These are phyloP conservation scores for Apocynum venetum DNA, from an alignment of 257 asterid species.

Conservation along the genomic window DNA sequence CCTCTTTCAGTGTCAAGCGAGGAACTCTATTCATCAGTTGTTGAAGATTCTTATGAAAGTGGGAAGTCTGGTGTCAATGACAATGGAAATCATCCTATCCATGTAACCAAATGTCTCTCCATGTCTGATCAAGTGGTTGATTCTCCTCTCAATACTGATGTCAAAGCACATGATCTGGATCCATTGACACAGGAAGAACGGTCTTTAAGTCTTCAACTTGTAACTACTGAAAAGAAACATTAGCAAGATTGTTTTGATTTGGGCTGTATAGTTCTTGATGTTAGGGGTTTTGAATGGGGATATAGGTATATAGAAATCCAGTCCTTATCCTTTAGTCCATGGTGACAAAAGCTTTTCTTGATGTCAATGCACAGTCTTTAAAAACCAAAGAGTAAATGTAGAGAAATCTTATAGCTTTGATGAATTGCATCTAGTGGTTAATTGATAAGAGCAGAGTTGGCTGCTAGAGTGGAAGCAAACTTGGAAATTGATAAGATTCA, in stretches of 20 bases:
- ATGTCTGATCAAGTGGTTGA: constrained; percentile 8
- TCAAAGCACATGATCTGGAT: neutral
- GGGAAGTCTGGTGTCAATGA: neutral
- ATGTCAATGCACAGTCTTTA: too few relatives aligned
- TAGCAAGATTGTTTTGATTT: neutral
- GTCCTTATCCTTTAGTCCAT: too few relatives aligned
- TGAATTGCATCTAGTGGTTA: too few relatives aligned
- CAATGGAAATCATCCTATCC: neutral
- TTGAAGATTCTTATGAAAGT: constrained; percentile 59
- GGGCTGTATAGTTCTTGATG: neutral
- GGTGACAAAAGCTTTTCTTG: too few relatives aligned
- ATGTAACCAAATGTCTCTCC: neutral
- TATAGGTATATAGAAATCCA: too few relatives aligned
- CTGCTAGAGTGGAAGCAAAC: too few relatives aligned
- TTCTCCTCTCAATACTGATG: constrained; percentile 3
- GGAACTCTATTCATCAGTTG: constrained; percentile 33
- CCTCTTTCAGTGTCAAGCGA: constrained; percentile 22
- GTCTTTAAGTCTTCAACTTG: neutral
- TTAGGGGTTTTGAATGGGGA: neutral
- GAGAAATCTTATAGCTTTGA: too few relatives aligned
- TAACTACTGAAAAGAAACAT: neutral
- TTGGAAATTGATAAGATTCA: too few relatives aligned
- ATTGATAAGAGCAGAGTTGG: too few relatives aligned
- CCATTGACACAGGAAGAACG: neutral
- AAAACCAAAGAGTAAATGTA: too few relatives aligned